Conservation (phyloP, 306 rosid species). For the Purshia tridentata region DNA sequence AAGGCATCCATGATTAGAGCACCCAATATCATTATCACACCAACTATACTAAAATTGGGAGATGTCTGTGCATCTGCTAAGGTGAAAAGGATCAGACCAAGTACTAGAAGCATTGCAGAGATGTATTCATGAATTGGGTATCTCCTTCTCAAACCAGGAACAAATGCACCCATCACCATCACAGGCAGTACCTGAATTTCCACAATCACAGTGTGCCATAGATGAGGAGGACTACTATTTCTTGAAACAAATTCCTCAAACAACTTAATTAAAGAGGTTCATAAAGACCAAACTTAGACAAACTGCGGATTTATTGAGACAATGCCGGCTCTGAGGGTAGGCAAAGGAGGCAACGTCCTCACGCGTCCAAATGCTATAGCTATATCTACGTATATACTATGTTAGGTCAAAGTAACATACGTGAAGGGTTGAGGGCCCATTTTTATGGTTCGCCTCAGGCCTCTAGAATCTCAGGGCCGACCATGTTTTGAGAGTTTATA, state of each 20-base stretch:
- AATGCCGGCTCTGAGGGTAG: too few species aligned
- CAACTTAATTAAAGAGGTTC: background rate
- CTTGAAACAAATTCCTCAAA: background rate
- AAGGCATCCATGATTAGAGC: slow-evolving; percentile 67
- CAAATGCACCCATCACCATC: slow-evolving; percentile 63
- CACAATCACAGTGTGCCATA: background rate
- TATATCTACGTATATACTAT: too few species aligned
- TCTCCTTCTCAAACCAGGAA: slow-evolving; percentile 67
- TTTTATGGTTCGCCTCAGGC: too few species aligned
- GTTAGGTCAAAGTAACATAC: too few species aligned
- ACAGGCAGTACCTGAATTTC: slow-evolving; percentile 57
- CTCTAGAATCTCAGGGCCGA: too few species aligned
- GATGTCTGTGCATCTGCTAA: slow-evolving; percentile 66
- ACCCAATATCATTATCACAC: slow-evolving; percentile 56
- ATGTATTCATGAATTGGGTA: slow-evolving; percentile 55
- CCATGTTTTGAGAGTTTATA: background rate
- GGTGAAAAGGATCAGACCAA: slow-evolving; percentile 65
- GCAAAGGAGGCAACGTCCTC: too few species aligned
- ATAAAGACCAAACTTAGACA: background rate
- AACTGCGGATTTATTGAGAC: too few species aligned
- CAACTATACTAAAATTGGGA: slow-evolving; percentile 51
- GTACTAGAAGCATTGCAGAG: slow-evolving; percentile 49
- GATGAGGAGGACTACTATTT: background rate
- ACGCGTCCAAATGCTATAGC: too few species aligned
- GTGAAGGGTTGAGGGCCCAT: too few species aligned